A percentile compares a stretch with the other conserved stretches of the same genome.
These are phyloP conservation scores for Podaxis mareebaensis DNA, from an alignment of 768 basidiomycete genomes.

Conservation along the genomic window DNA sequence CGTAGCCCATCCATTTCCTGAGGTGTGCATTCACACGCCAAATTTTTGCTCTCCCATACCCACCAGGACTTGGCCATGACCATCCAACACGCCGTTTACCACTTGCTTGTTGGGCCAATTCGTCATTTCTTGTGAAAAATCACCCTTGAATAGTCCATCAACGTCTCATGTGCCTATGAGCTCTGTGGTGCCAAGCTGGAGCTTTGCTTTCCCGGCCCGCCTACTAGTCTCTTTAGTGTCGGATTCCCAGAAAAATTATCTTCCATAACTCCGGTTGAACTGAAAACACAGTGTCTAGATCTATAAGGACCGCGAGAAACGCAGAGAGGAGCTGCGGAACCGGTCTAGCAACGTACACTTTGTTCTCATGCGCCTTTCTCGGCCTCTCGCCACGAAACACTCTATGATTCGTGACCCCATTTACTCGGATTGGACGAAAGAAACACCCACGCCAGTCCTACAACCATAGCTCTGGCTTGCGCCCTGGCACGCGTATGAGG, in stretches of 20 bases:
- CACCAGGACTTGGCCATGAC: background rate
- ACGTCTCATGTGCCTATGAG: background rate
- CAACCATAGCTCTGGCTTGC: too few relatives aligned
- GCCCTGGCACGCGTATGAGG: too few relatives aligned
- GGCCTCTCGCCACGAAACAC: too few relatives aligned
- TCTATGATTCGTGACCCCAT: too few relatives aligned
- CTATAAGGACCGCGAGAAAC: background rate
- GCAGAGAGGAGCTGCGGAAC: background rate
- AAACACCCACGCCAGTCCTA: too few relatives aligned
- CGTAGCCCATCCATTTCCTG: background rate
- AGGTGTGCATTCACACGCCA: background rate
- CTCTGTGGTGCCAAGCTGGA: background rate
- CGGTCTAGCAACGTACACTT: too few relatives aligned
- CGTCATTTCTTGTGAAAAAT: background rate
- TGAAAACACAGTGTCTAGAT: background rate
- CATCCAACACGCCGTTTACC: background rate
- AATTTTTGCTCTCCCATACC: conserved; percentile 3
- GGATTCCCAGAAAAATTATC: background rate
- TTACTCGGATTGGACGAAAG: too few relatives aligned
- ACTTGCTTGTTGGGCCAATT: background rate
- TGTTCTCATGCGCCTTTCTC: too few relatives aligned
- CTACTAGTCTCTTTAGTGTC: background rate
- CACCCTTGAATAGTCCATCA: background rate
- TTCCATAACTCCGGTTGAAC: background rate
- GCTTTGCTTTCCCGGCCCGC: background rate